Evolutionary conservation across 2,329 filamentous ascomycete species (phyloP).

Genomic region (Paraphoma sp.): DNA sequence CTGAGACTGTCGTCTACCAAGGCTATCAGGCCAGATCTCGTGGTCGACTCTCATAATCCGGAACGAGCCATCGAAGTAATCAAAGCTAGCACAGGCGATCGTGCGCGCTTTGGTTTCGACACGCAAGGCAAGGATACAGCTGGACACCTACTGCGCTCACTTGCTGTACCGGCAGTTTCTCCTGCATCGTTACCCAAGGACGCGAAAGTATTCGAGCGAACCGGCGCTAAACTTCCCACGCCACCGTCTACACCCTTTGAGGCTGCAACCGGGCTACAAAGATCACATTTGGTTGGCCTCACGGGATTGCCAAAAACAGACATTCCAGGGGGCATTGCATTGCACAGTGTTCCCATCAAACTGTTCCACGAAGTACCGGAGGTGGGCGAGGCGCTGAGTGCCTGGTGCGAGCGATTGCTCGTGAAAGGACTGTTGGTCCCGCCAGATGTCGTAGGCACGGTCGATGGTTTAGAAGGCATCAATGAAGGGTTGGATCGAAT

Average conservation of each 20-base stretch:
- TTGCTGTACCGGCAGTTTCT: constrained; percentile 43
- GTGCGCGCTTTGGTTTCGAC: constrained; percentile 72
- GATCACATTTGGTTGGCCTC: constrained; percentile 69
- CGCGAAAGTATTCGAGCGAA: constrained; percentile 8
- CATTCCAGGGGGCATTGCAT: constrained; percentile 54
- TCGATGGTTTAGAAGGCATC: constrained; percentile 69
- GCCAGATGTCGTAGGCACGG: constrained; percentile 70
- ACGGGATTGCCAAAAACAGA: constrained; percentile 69
- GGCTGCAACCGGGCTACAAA: constrained; percentile 27
- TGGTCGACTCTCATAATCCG: constrained; percentile 73
- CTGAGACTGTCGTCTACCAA: constrained; percentile 41
- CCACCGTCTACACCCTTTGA: constrained; percentile 39
- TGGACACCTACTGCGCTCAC: constrained; percentile 60
- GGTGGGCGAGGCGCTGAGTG: constrained; percentile 67
- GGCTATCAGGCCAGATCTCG: constrained; percentile 63
- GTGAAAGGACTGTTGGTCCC: constrained; percentile 60
- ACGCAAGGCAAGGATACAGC: constrained; percentile 71
- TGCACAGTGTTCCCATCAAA: constrained; percentile 77
- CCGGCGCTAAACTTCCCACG: constrained; percentile 22
- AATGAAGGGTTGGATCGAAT: constrained; percentile 72
- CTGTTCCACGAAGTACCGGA: constrained; percentile 72
- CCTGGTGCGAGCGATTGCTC: constrained; percentile 73
- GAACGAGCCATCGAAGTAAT: constrained; percentile 71
- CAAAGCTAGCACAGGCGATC: constrained; percentile 61
- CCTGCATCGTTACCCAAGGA: constrained; percentile 17